Conservation (phyloP, 2,329 filamentous ascomycete species). For the Ustulina deusta region DNA sequence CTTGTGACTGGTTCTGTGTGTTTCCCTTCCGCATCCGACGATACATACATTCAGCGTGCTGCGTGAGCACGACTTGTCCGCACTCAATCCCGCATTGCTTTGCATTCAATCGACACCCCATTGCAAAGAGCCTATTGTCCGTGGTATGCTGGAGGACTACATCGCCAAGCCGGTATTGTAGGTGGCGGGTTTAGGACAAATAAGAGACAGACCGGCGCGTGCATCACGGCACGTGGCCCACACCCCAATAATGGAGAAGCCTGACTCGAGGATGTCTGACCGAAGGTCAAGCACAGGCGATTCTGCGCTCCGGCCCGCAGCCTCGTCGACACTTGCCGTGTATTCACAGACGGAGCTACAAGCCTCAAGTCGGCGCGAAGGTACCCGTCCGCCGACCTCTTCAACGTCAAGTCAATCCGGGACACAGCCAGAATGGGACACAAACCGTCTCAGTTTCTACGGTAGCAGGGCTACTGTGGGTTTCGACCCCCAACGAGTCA, state of each 20-base stretch:
- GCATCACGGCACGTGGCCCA: conserved; percentile 23
- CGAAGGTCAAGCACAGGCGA: conserved; percentile 17
- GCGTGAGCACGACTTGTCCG: conserved; percentile 10
- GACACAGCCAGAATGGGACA: conserved; percentile 32
- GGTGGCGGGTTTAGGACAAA: conserved; percentile 14
- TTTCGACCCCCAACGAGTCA: not conserved
- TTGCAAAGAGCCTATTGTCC: not conserved
- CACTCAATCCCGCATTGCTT: conserved; percentile 7
- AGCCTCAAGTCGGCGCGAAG: conserved; percentile 13
- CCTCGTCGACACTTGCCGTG: conserved; percentile 17
- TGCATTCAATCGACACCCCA: conserved; percentile 4
- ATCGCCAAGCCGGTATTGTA: conserved; percentile 17
- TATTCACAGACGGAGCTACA: conserved; percentile 29
- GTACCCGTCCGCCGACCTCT: conserved; percentile 25
- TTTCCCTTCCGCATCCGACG: conserved; percentile 22
- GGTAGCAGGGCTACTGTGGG: conserved; percentile 31
- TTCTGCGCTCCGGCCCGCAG: conserved; percentile 17
- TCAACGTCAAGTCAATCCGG: conserved; percentile 32
- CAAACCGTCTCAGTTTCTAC: conserved; percentile 25
- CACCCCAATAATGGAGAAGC: conserved; percentile 25
- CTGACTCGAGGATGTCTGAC: conserved; percentile 10
- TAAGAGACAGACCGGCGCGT: conserved; percentile 13
- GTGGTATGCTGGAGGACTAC: conserved; percentile 22
- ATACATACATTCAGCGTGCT: conserved; percentile 6
- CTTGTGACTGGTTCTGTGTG: conserved; percentile 17